phyloP scores from a whole-genome alignment of 768 basidiomycete genomes.

The Daedaleopsis nitida region DNA sequence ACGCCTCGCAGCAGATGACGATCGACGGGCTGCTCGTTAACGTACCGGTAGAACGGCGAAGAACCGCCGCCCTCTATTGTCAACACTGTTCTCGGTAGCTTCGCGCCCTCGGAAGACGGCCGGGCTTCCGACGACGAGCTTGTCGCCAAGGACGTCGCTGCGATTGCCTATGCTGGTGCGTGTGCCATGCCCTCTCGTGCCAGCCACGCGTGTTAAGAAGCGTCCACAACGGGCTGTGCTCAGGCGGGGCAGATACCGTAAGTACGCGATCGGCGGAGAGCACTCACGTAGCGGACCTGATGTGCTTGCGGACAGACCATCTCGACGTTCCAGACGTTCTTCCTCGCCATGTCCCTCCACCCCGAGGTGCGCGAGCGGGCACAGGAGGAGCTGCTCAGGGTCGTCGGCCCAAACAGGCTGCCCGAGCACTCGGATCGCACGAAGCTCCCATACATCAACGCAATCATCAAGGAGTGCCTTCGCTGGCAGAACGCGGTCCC shows the following conservation, averaged over 20 bases:
- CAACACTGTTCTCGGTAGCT: background rate
- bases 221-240: background rate
- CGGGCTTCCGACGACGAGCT: conserved; percentile 5
- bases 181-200: background rate
- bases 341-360: conserved; percentile 30
- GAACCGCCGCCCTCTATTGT: conserved; percentile 1
- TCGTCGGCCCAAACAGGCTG: conserved; percentile 28
- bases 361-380: conserved; percentile 28
- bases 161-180: conserved; percentile 23
- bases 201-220: background rate
- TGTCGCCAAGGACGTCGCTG: conserved; percentile 16
- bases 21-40: background rate
- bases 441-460: conserved; percentile 31
- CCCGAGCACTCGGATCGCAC: conserved; percentile 25
- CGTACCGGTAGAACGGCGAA: background rate
- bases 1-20: background rate
- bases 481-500: conserved; percentile 34
- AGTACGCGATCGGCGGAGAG: background rate
- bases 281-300: no score
- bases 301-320: conserved; percentile 19
- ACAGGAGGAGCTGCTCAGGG: conserved; percentile 31
- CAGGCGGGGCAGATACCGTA: conserved; percentile 27
- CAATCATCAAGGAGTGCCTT: conserved; percentile 34
- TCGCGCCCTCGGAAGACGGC: background rate
- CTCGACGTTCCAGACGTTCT: conserved; percentile 25